These are phyloP conservation scores for Phytopythium oedochilum DNA, from an alignment of 352 stramenopile genomes.

Conservation along the genomic window DNA sequence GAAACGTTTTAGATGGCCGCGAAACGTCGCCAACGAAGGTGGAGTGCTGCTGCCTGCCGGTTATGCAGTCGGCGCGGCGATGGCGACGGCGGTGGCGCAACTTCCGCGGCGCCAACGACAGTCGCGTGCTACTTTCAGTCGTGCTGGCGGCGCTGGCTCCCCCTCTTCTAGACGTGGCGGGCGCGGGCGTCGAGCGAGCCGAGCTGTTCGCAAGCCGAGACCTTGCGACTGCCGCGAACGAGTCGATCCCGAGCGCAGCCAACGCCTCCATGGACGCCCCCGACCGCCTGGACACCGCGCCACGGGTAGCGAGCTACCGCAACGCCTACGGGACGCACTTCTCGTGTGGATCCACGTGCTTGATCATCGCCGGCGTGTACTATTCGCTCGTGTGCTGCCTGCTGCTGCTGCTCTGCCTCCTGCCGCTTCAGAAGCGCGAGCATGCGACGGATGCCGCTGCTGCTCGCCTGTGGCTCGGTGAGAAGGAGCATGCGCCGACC, in stretches of 20 bases:
- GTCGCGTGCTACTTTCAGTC: neutral
- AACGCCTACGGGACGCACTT: slow-evolving; percentile 63
- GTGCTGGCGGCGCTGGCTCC: neutral
- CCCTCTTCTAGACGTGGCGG: neutral
- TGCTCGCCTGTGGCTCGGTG: neutral
- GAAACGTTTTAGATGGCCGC: too few species aligned
- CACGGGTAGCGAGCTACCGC: slow-evolving; percentile 30
- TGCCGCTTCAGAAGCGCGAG: slow-evolving; percentile 28
- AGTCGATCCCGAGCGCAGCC: neutral
- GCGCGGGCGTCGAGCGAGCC: neutral
- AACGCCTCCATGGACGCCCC: neutral
- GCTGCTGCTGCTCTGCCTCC: slow-evolving; percentile 34
- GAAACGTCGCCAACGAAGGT: slow-evolving; percentile 1
- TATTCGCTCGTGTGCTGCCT: slow-evolving; percentile 19
- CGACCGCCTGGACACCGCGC: too few species aligned
- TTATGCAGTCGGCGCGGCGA: neutral
- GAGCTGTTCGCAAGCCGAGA: neutral
- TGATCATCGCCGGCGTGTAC: slow-evolving; percentile 31
- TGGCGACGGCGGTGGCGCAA: neutral
- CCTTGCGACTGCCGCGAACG: too few species aligned
- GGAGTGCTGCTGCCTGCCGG: too few species aligned
- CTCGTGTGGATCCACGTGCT: slow-evolving; percentile 36
- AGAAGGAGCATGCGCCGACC: neutral
- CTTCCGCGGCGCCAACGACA: neutral
- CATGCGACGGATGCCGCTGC: slow-evolving; percentile 10